A percentile compares a stretch with the other conserved stretches of the same genome.
Evolutionary conservation across 2,329 filamentous ascomycete genomes (phyloP).

Genomic region (Alternaria gaisen): DNA sequence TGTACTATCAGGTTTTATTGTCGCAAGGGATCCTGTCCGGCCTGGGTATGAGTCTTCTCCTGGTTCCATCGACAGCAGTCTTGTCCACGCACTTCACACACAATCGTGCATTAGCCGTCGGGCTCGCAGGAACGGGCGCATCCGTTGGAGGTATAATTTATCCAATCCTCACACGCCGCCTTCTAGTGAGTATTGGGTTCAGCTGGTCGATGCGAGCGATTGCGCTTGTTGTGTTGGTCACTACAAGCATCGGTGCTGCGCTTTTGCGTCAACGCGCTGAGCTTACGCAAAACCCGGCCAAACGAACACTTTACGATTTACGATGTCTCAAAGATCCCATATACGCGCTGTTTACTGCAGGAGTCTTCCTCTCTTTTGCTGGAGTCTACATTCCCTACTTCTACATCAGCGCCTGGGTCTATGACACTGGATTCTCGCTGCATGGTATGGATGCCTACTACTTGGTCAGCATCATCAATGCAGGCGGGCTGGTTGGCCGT

Average conservation of each 20-base stretch:
- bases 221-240: conserved; percentile 63
- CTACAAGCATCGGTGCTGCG: conserved; percentile 58
- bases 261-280: conserved; percentile 19
- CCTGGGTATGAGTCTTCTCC: conserved; percentile 25
- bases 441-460: conserved; percentile 18
- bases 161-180: conserved; percentile 61
- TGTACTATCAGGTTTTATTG: conserved; percentile 55
- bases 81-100: conserved; percentile 55
- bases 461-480: conserved; percentile 25
- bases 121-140: conserved; percentile 56
- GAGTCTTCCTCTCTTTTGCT: conserved; percentile 27
- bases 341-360: conserved; percentile 25
- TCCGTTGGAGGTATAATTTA: conserved; percentile 57
- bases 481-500: conserved; percentile 49
- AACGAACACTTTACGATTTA: conserved; percentile 22
- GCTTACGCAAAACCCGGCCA: conserved; percentile 19
- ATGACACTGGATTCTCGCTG: conserved; percentile 16
- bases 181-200: conserved; percentile 66
- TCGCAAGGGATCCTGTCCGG: conserved; percentile 32
- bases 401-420: conserved; percentile 23
- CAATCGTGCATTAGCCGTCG: conserved; percentile 62
- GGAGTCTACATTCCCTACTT: conserved; percentile 27
- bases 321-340: conserved; percentile 14
- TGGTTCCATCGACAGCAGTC: conserved; percentile 25
- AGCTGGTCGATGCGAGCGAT: conserved; percentile 69